Percentiles rank a stretch among this genome's conserved stretches.
phyloP scores from a whole-genome alignment of 2,329 filamentous ascomycete species.

The Didymella segeticola region DNA sequence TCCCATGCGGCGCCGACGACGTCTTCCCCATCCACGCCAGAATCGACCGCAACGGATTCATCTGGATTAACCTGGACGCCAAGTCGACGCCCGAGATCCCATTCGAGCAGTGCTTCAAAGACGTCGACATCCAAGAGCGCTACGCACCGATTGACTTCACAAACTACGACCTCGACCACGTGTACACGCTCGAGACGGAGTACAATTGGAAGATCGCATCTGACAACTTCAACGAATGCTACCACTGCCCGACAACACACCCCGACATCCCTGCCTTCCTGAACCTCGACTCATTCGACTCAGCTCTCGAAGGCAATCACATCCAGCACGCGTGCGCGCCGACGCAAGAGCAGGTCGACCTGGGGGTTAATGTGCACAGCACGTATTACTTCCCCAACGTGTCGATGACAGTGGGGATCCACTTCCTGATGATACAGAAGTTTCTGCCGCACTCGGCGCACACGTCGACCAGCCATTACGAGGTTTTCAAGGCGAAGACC shows the following conservation, averaged over 20 bases:
- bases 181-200: slow-evolving; percentile 30
- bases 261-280: slow-evolving; percentile 63
- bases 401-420: slow-evolving; percentile 28
- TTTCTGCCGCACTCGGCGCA: slow-evolving; percentile 62
- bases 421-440: slow-evolving; percentile 69
- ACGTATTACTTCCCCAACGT: slow-evolving; percentile 40
- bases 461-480: slow-evolving; percentile 63
- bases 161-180: slow-evolving; percentile 33
- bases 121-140: slow-evolving; percentile 33
- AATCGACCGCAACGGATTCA: slow-evolving; percentile 26
- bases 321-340: slow-evolving; percentile 35
- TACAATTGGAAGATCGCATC: slow-evolving; percentile 40
- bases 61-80: slow-evolving; percentile 34
- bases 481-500: slow-evolving; percentile 66
- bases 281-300: slow-evolving; percentile 60
- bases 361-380: slow-evolving; percentile 30
- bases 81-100: neutral
- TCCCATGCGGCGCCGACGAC: slow-evolving; percentile 41
- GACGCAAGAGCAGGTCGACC: slow-evolving; percentile 26
- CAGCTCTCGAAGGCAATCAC: slow-evolving; percentile 30
- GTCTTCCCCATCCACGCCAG: slow-evolving; percentile 32
- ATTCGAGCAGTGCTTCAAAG: slow-evolving; percentile 22
- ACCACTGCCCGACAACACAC: slow-evolving; percentile 66
- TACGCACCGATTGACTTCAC: slow-evolving; percentile 26
- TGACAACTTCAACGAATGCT: slow-evolving; percentile 72